A percentile compares a stretch with the other conserved stretches of the same genome.
Evolutionary conservation across 73 alveolate genomes (phyloP).

Genomic region (Paramecium caudatum): DNA sequence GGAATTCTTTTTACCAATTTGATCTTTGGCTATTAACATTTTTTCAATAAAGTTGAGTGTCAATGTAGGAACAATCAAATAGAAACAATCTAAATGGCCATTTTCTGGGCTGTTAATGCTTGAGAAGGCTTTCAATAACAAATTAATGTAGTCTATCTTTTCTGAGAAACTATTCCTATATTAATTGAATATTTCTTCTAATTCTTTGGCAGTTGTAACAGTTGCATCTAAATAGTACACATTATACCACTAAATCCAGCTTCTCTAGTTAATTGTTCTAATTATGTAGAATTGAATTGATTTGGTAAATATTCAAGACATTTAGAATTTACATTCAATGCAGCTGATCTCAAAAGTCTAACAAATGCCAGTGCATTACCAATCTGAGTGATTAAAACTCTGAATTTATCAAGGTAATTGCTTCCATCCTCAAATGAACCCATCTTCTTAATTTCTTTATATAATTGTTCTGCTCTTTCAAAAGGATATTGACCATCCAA

Average conservation of each 20-base stretch:
- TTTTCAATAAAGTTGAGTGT: slow-evolving; percentile 93
- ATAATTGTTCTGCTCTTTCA: slow-evolving; percentile 90
- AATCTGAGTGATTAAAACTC: slow-evolving; percentile 94
- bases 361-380: slow-evolving; percentile 98
- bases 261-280: slow-evolving; percentile 76
- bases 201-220: slow-evolving; percentile 86
- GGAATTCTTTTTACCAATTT: slow-evolving; percentile 90
- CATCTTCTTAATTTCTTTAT: slow-evolving; percentile 89
- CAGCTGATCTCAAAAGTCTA: slow-evolving; percentile 95
- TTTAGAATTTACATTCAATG: slow-evolving; percentile 92
- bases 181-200: slow-evolving; percentile 90
- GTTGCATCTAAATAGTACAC: no score
- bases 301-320: slow-evolving; percentile 90
- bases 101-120: slow-evolving; percentile 83
- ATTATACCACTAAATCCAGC: slow-evolving; percentile 88
- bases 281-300: slow-evolving; percentile 78
- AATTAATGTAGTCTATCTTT: slow-evolving; percentile 92
- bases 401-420: slow-evolving; percentile 89
- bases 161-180: slow-evolving; percentile 90
- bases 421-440: slow-evolving; percentile 90
- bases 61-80: slow-evolving; percentile 94
- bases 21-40: slow-evolving; percentile 93
- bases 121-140: slow-evolving; percentile 89
- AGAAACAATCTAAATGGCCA: slow-evolving; percentile 92
- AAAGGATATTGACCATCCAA: slow-evolving; percentile 92